These are phyloP conservation scores for Fomitopsis pinicola DNA, from an alignment of 1,284 basidiomycete species.

Conservation along the genomic window DNA sequence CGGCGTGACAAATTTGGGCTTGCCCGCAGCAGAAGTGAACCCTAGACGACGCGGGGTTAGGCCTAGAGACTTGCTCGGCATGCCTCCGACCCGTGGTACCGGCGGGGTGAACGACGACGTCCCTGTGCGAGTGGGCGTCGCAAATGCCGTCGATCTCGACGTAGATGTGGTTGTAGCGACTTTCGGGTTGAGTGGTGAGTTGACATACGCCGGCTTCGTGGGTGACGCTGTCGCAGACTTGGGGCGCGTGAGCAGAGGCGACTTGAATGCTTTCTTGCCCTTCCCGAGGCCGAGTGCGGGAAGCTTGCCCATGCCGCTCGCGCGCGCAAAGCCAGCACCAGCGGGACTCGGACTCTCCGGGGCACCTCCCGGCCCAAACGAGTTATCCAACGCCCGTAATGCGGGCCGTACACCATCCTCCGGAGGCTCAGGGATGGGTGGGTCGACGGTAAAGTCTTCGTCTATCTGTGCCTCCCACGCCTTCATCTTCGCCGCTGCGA, in stretches of 20 bases:
- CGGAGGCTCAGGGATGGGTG: neutral
- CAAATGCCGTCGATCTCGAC: conserved; percentile 7
- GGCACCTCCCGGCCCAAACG: conserved; percentile 14
- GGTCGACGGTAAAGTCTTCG: conserved; percentile 7
- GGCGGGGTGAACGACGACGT: conserved; percentile 12
- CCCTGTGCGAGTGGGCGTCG: conserved; percentile 3
- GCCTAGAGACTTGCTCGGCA: conserved; percentile 31
- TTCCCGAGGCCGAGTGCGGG: conserved; percentile 15
- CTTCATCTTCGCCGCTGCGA: conserved; percentile 50
- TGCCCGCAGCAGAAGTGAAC: conserved; percentile 10
- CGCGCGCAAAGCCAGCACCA: conserved; percentile 18
- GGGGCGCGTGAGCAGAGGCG: conserved; percentile 38
- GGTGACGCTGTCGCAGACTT: conserved; percentile 9
- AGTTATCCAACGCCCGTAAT: conserved; percentile 40
- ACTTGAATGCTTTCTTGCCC: conserved; percentile 48
- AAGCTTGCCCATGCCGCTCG: neutral
- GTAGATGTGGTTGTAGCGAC: conserved; percentile 1
- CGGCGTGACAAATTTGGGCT: conserved; percentile 57
- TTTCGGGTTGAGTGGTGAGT: conserved; percentile 30
- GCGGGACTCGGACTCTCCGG: conserved; percentile 22
- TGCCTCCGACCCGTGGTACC: conserved; percentile 6
- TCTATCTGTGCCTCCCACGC: conserved; percentile 50
- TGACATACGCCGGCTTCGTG: conserved; percentile 11
- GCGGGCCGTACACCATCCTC: conserved; percentile 26
- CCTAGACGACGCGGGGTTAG: conserved; percentile 28